Evolutionary conservation across 1,139 yeast genomes (phyloP).

Genomic region (Candida sanyaensis): DNA sequence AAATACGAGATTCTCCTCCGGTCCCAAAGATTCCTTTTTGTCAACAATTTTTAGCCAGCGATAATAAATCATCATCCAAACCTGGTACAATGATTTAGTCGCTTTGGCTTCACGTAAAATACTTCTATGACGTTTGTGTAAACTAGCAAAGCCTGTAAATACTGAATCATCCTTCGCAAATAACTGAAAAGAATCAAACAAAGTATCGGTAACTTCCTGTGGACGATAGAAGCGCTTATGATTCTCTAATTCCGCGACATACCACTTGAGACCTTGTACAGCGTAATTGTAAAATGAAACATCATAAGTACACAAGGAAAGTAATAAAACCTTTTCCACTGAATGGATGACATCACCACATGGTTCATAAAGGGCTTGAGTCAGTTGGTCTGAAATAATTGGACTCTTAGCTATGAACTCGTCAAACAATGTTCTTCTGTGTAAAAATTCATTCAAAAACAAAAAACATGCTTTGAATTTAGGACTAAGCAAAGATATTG

Average conservation of each 20-base stretch:
- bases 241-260: constrained; percentile 36
- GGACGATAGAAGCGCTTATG: constrained; percentile 12
- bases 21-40: constrained; percentile 16
- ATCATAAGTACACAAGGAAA: constrained; percentile 59
- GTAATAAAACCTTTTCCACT: constrained; percentile 48
- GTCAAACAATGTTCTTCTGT: constrained; percentile 21
- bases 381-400: constrained; percentile 19
- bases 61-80: constrained; percentile 62
- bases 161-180: constrained; percentile 60
- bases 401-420: constrained; percentile 24
- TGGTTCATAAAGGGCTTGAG: constrained; percentile 13
- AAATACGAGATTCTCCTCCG: constrained; percentile 46
- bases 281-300: constrained; percentile 57
- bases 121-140: constrained; percentile 65
- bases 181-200: constrained; percentile 46
- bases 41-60: constrained; percentile 49
- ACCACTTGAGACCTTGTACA: constrained; percentile 47
- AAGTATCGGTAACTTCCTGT: constrained; percentile 19
- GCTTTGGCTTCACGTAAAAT: constrained; percentile 61
- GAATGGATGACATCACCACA: constrained; percentile 25
- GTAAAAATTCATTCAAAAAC: constrained; percentile 36
- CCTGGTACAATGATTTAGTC: constrained; percentile 58
- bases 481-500: constrained; percentile 35
- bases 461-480: constrained; percentile 41
- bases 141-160: constrained; percentile 75